Percentiles rank a stretch among this genome's conserved stretches.
Evolutionary conservation across 1,139 yeast genomes (phyloP).

Genomic region (Hanseniaspora sp.): DNA sequence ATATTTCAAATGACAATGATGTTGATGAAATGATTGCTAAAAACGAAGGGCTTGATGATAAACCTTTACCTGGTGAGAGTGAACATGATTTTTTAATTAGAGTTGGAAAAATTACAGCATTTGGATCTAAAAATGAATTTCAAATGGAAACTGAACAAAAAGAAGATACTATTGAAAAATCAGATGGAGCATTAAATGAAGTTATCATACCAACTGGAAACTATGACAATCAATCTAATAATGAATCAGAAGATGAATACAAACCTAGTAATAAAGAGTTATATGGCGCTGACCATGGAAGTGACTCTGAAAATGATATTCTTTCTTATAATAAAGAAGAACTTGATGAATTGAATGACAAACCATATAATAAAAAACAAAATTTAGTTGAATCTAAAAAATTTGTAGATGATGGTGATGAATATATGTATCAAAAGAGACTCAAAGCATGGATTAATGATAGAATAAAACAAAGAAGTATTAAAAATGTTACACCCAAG

Average conservation of each 20-base stretch:
- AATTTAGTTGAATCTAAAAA: neutral
- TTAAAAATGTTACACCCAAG: constrained; percentile 16
- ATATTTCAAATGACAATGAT: constrained; percentile 23
- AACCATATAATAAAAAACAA: neutral
- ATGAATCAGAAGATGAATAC: constrained; percentile 15
- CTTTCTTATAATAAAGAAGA: constrained; percentile 16
- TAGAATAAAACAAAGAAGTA: constrained; percentile 30
- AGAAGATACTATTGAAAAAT: constrained; percentile 19
- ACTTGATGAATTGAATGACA: neutral
- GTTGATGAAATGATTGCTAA: constrained; percentile 12
- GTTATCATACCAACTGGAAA: constrained; percentile 17
- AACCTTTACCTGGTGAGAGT: constrained; percentile 50
- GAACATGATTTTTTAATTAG: constrained; percentile 71
- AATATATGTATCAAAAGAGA: constrained; percentile 46
- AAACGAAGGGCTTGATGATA: constrained; percentile 20
- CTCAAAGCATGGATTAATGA: constrained; percentile 47
- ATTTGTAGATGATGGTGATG: constrained; percentile 71
- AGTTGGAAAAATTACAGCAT: constrained; percentile 90
- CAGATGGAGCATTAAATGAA: constrained; percentile 20
- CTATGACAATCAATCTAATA: too few relatives aligned
- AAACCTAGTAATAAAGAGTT: constrained; percentile 19
- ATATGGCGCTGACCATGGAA: constrained; percentile 15
- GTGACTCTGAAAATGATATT: constrained; percentile 16
- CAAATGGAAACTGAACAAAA: constrained; percentile 27
- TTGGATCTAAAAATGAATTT: constrained; percentile 60